Base-by-base conservation (phyloP, 2,329 filamentous ascomycete species). In the Dactylella cylindrospora region DNA sequence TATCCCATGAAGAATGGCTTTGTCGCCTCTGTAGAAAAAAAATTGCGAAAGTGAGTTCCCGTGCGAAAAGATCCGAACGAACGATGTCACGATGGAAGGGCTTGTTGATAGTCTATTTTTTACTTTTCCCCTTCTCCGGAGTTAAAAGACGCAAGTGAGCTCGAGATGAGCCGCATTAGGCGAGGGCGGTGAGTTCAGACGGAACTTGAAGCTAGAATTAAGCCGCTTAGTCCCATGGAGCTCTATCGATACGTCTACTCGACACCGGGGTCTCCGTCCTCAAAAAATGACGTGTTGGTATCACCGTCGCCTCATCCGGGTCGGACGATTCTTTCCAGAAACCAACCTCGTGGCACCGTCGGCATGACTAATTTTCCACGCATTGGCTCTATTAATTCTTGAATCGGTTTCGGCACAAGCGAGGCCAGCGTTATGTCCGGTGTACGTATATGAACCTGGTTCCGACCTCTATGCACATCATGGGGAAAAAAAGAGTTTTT, bases 21-120 rank as follows among this genome's bases (percentile, higher is more conserved):
- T n/a, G n/a, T n/a, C n/a, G n/a, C 33, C 3, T 3, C 33, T 38
- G 33, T 3, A 9, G 33, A 17, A 12, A 17, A 17, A 13, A 49
- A 44, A 61, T 61, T 61, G 55, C 55, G 55, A 61, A 61, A 31
- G 47, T 33, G 55, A 61, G 55, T 61, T 49, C 55, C 52, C 36
- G 47, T 7, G 23, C 38, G 28, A 49, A 52, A 41, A 60, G 55
- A 61, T 61, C 55, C 55, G 55, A 61, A 61, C 35, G 50, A 45
- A 51, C 41, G 47, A 61, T 49, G 47, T 61, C 41, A 61, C 41
- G 47, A 53, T 53, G n/a, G n/a, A n/a, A 61, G 43, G 32, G 7
- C 23, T 38, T 23, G 26, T n/a, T 19, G 44, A n/a, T n/a, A n/a
- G n/a, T n/a, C n/a, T n/a, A n/a, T n/a, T n/a, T n/a, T n/a, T n/a